Evolutionary conservation across 805 yeast species (phyloP).

Genomic region (Candida methanosorbosa): DNA sequence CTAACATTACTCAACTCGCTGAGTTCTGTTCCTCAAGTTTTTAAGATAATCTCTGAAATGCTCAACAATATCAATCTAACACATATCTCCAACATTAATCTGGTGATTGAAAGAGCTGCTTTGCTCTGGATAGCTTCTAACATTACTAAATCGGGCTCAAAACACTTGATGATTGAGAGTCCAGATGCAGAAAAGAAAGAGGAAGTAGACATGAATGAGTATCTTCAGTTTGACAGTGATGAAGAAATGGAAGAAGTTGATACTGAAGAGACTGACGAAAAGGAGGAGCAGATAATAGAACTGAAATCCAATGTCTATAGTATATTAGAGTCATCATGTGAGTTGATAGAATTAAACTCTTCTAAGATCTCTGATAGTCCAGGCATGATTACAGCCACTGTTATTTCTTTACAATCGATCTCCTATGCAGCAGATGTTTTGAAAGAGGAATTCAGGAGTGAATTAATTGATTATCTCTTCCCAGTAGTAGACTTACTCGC

Average conservation of each 20-base stretch:
- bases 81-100: constrained; percentile 3
- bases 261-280: constrained; percentile 5
- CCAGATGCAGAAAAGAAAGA: too few species aligned
- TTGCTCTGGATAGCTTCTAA: constrained; percentile 31
- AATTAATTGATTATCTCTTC: constrained; percentile 62
- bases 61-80: neutral
- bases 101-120: constrained; percentile 13
- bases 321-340: neutral
- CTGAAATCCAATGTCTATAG: neutral
- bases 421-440: constrained; percentile 21
- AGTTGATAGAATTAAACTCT: constrained; percentile 1
- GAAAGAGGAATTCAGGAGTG: constrained; percentile 35
- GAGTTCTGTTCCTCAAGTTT: neutral
- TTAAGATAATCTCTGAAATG: constrained; percentile 1
- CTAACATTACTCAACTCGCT: constrained; percentile 3
- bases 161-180: too few species aligned
- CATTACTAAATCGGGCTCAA: constrained; percentile 12
- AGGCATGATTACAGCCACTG: constrained; percentile 6
- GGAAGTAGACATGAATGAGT: constrained; percentile 10
- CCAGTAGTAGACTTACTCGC: constrained; percentile 71
- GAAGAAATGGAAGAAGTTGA: constrained; percentile 8
- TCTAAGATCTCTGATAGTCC: too few species aligned
- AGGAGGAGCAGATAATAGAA: neutral
- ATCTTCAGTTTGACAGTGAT: constrained; percentile 21
- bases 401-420: constrained; percentile 38